Conservation (phyloP, 352 stramenopile genomes). For the Peronospora belbahrii region DNA sequence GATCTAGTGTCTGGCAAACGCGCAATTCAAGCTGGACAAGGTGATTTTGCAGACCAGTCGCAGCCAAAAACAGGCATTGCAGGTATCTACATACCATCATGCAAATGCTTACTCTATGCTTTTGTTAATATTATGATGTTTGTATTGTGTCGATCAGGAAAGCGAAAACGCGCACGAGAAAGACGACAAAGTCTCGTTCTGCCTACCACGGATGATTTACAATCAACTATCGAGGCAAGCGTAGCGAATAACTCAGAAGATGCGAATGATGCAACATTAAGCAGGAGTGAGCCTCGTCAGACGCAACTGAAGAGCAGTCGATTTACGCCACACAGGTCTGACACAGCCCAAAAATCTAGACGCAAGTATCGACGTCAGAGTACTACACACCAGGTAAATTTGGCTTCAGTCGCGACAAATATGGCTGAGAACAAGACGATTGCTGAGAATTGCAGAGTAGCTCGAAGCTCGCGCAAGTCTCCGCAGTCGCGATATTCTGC, state of each 20-base stretch:
- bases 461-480: constrained; percentile 8
- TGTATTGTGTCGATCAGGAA: constrained; percentile 4
- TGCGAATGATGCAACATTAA: constrained; percentile 1
- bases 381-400: constrained; percentile 21
- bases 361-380: constrained; percentile 36
- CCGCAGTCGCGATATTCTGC: constrained; percentile 1
- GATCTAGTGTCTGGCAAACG: neutral
- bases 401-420: constrained; percentile 3
- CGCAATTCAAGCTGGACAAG: neutral
- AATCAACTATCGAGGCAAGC: constrained; percentile 3
- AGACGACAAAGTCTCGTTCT: constrained; percentile 30
- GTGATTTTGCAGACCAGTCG: neutral
- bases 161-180: constrained; percentile 23
- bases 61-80: neutral
- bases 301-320: constrained; percentile 9
- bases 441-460: constrained; percentile 4
- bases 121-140: constrained; percentile 4
- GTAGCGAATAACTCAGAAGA: constrained; percentile 1
- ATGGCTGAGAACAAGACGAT: constrained; percentile 1
- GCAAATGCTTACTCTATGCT: no score
- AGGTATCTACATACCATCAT: constrained; percentile 8
- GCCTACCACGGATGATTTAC: constrained; percentile 14
- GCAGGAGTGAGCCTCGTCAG: neutral
- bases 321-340: neutral
- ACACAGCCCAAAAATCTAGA: constrained; percentile 6